Conservation (phyloP, 169 alveolate genomes). For the Eimeria nieschulzi region DNA sequence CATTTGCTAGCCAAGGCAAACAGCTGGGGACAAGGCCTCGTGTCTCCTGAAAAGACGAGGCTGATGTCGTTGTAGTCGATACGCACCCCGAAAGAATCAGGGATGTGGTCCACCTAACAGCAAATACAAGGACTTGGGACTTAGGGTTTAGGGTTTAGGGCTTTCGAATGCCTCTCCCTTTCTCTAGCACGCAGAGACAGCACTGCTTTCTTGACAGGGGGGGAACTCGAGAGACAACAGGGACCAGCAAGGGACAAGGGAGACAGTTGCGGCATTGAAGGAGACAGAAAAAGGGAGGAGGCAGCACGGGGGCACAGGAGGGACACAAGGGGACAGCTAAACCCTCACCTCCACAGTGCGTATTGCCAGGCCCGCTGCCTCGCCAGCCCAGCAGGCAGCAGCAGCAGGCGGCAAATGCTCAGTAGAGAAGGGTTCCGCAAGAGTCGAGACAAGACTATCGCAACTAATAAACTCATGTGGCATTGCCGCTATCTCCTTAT, state of each 20-base stretch:
- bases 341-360: slow-evolving; percentile 13
- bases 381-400: not conserved
- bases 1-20: slow-evolving; percentile 85
- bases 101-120: slow-evolving; percentile 84
- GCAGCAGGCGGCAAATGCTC: not conserved
- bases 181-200: too few species aligned
- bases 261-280: not conserved
- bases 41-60: slow-evolving; percentile 93
- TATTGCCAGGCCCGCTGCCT: not conserved
- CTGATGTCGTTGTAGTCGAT: slow-evolving; percentile 55
- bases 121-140: too few species aligned
- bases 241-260: not conserved
- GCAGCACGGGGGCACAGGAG: not conserved
- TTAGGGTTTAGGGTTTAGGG: too few species aligned
- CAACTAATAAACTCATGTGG: not conserved
- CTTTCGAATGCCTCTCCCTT: too few species aligned
- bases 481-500: not conserved
- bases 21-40: slow-evolving; percentile 90
- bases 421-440: not conserved
- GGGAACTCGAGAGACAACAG: not conserved
- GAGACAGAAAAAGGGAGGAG: not conserved
- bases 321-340: not conserved
- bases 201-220: too few species aligned
- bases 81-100: slow-evolving; percentile 83
- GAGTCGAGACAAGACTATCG: not conserved